Evolutionary conservation across 805 yeast genomes (phyloP), one percentile per base, ranked within the genome.

Genomic region (Suhomyces vadensis): DNA sequence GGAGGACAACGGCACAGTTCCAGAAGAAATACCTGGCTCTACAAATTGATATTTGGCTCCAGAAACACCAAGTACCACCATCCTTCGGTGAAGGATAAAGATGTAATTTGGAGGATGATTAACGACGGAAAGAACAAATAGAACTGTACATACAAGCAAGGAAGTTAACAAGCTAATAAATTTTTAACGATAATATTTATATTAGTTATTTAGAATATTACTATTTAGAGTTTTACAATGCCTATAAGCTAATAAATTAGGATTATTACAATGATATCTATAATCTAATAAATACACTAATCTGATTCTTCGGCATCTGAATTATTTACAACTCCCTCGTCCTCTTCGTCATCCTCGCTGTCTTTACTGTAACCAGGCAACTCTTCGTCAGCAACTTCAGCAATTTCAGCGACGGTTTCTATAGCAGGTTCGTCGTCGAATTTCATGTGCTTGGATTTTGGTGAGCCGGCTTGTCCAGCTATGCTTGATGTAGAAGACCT

Each of bases 71-170:
- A 50, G 36, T 61, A 51, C 37, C 61, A 65, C 47, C 53, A 52
- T 13, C 75, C 76, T 2, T 62, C 74, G 1, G 52, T 49, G 16
- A 60, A 56, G 42, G 76, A 71, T 25, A 57, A 62, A 37, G 72
- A 67, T 48, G 67, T 60, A 10, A 63, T 71, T 11, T 71, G 76
- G 76, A 51, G 73, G 43, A 69, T 71, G 74, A 63, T 71, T 46
- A 65, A 69, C 46, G 74, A 70, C 44, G 64, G 64, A 41, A 65
- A 60, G 43, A 16, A 29, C 9, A 29, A 29, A 29, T 29, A 29
- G 33, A 14, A n/a, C n/a, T n/a, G n/a, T n/a, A n/a, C n/a, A n/a
- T n/a, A n/a, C n/a, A n/a, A n/a, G n/a, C n/a, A n/a, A n/a, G n/a
- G n/a, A n/a, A n/a, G n/a, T n/a, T n/a, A n/a, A n/a, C n/a, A n/a